Conservation (phyloP, 2,329 filamentous ascomycete species). For the Curvularia verruculosa region DNA sequence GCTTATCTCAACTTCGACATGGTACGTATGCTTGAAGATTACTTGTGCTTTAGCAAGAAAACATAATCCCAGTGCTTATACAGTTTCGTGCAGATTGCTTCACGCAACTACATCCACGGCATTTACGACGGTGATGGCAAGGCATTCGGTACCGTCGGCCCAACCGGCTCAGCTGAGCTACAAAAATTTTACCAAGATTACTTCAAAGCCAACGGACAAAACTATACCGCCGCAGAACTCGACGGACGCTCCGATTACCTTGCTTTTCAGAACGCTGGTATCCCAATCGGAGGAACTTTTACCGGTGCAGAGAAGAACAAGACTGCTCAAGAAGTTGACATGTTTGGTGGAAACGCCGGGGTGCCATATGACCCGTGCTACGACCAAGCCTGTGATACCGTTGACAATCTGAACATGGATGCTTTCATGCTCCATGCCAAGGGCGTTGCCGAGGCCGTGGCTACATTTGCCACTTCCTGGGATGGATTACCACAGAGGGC, state of each 20-base stretch:
- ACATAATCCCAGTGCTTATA: neutral
- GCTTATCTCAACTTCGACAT: slow-evolving; percentile 53
- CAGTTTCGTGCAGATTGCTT: slow-evolving; percentile 31
- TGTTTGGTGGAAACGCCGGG: slow-evolving; percentile 40
- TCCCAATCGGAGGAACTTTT: slow-evolving; percentile 46
- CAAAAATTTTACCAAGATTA: slow-evolving; percentile 44
- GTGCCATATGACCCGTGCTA: neutral
- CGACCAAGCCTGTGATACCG: neutral
- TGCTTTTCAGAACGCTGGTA: slow-evolving; percentile 45
- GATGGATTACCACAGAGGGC: neutral
- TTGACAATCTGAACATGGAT: slow-evolving; percentile 2
- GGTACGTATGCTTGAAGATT: slow-evolving; percentile 14
- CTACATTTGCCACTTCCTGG: neutral
- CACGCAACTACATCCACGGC: slow-evolving; percentile 45
- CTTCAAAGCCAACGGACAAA: slow-evolving; percentile 35
- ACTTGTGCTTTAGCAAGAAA: neutral
- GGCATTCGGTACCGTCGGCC: slow-evolving; percentile 41
- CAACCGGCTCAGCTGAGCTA: slow-evolving; percentile 41
- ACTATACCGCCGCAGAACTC: slow-evolving; percentile 43
- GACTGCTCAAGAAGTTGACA: slow-evolving; percentile 42
- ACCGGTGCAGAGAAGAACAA: slow-evolving; percentile 50
- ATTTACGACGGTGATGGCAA: slow-evolving; percentile 49
- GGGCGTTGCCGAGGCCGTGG: neutral
- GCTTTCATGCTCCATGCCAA: neutral
- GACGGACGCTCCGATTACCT: slow-evolving; percentile 49